A percentile compares a stretch with the other conserved stretches of the same genome.
These are phyloP conservation scores for Dicorynia guianensis DNA, from an alignment of 306 rosid genomes.

Conservation along the genomic window DNA sequence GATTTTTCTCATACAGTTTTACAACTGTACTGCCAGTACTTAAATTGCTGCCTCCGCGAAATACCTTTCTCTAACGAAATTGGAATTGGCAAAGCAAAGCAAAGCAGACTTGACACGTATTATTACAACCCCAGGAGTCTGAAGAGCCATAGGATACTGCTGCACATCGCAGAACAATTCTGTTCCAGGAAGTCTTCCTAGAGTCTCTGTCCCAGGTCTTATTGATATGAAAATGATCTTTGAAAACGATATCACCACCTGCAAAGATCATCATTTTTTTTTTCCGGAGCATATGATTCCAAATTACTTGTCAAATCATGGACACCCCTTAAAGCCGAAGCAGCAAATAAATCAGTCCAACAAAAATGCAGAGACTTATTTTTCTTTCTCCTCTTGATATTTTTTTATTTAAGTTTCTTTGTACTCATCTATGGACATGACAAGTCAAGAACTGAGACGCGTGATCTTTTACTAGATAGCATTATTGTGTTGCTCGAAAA, in stretches of 20 bases:
- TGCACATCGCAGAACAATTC: slow-evolving; percentile 55
- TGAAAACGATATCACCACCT: slow-evolving; percentile 66
- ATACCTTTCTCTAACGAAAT: slow-evolving; percentile 63
- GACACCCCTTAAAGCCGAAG: background rate
- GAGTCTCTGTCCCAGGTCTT: slow-evolving; percentile 60
- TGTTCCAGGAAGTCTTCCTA: slow-evolving; percentile 66
- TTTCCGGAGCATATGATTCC: background rate
- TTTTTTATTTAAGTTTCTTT: no score
- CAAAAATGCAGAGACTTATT: background rate
- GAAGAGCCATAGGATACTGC: slow-evolving; percentile 73
- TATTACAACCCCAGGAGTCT: slow-evolving; percentile 57
- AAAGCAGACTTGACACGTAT: slow-evolving; percentile 64
- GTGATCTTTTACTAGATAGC: background rate
- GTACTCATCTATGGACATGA: no score
- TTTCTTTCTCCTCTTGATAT: background rate
- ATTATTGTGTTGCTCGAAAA: background rate
- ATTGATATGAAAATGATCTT: slow-evolving; percentile 61
- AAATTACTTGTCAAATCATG: background rate
- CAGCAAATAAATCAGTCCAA: no score
- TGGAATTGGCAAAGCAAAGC: slow-evolving; percentile 77
- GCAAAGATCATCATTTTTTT: slow-evolving; percentile 23
- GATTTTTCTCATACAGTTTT: background rate
- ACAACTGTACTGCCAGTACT: background rate
- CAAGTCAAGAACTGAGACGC: no score
- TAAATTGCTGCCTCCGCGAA: background rate